Evolutionary conservation across 164 flowering plant species (phyloP).

Genomic region (grape (Vitis vinifera)): ASM3070453v1 NC_081806.1:8209501-8210000

Average conservation of each 20-base stretch:
- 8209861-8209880: background rate
- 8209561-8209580: constrained; percentile 30
- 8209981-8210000: too few species aligned
- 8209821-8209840: constrained; percentile 88
- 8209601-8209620: constrained; percentile 94
- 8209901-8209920: background rate
- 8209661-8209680: constrained; percentile 85
- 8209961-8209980: too few species aligned
- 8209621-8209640: constrained; percentile 85
- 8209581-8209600: constrained; percentile 99
- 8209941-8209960: too few species aligned
- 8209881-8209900: background rate
- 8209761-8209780: constrained; percentile 85
- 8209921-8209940: background rate
- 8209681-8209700: background rate
- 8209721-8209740: constrained; percentile 1
- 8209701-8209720: constrained; percentile 1
- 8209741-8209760: constrained; percentile 67
- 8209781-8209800: constrained; percentile 87
- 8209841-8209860: background rate
- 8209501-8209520: background rate
- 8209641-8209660: constrained; percentile 99
- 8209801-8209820: constrained; percentile 88
- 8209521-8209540: background rate
- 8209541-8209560: background rate